Evolutionary conservation across 352 stramenopile species (phyloP).

Genomic region (Pythium aquatile): DNA sequence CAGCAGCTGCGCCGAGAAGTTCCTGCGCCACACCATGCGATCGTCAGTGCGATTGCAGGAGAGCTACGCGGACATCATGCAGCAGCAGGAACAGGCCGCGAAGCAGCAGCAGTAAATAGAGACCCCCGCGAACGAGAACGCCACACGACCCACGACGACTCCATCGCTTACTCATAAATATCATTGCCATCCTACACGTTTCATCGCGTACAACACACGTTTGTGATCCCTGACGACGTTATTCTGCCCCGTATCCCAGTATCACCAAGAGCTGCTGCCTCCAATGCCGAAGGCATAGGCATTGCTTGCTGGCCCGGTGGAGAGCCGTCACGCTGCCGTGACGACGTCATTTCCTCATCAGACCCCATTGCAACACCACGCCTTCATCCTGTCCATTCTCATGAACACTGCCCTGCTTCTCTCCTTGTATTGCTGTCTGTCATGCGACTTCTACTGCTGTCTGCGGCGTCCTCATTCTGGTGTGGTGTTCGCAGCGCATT

Average conservation of each 20-base stretch:
- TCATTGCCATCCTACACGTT: slow-evolving; percentile 12
- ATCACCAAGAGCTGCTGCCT: too few species aligned
- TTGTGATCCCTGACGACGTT: neutral
- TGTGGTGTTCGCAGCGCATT: neutral
- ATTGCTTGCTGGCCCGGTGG: too few species aligned
- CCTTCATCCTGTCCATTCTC: too few species aligned
- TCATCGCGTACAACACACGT: neutral
- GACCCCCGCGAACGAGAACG: neutral
- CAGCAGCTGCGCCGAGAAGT: slow-evolving; percentile 89
- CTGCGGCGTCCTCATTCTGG: too few species aligned
- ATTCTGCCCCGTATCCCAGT: neutral
- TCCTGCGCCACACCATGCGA: slow-evolving; percentile 89
- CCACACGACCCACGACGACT: neutral
- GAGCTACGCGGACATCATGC: slow-evolving; percentile 86
- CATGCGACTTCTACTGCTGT: too few species aligned
- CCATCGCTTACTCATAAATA: slow-evolving; percentile 20
- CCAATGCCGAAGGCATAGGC: too few species aligned
- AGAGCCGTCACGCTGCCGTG: too few species aligned
- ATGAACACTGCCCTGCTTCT: too few species aligned
- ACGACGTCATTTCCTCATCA: too few species aligned
- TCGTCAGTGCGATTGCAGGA: slow-evolving; percentile 87
- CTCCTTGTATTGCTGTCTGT: too few species aligned
- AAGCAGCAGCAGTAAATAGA: slow-evolving; percentile 41
- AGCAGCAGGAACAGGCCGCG: slow-evolving; percentile 74
- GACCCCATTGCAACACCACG: too few species aligned